Evolutionary conservation across 352 stramenopile genomes (phyloP).

Genomic region (Phytophthora gonapodyides): DNA sequence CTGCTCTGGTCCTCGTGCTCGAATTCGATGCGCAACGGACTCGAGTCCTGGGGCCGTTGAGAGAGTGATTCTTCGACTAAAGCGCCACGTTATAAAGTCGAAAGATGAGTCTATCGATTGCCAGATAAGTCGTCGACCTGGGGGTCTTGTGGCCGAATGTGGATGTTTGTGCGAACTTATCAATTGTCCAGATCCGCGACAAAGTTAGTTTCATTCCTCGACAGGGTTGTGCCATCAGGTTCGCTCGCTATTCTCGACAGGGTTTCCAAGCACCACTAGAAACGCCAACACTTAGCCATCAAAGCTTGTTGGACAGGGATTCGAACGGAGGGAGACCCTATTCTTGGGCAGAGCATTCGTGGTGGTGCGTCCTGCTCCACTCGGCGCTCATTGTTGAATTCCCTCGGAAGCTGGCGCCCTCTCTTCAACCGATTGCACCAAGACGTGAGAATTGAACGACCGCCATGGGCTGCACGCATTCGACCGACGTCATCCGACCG

Average conservation of each 20-base stretch:
- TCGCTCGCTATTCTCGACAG: slow-evolving; percentile 4
- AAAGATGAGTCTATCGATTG: not conserved
- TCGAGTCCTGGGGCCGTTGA: no score
- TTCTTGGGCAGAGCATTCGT: slow-evolving; percentile 8
- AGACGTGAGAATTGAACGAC: not conserved
- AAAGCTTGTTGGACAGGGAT: slow-evolving; percentile 4
- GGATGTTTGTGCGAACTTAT: not conserved
- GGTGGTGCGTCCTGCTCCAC: no score
- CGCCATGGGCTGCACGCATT: slow-evolving; percentile 73
- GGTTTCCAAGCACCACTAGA: not conserved
- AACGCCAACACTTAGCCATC: not conserved
- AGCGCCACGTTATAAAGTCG: no score
- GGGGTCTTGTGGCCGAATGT: not conserved
- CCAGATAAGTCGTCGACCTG: no score
- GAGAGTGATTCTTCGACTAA: no score
- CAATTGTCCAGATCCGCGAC: no score
- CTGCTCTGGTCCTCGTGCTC: not conserved
- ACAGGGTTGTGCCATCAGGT: not conserved
- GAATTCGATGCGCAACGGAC: no score
- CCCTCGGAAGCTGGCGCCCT: not conserved
- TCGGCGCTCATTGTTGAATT: slow-evolving; percentile 19
- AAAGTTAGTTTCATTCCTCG: no score
- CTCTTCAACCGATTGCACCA: not conserved
- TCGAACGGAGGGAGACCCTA: not conserved
- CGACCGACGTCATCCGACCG: slow-evolving; percentile 48